Base-by-base conservation (phyloP, 495 filamentous ascomycete genomes). In the Aspergillus heteromorphus region DNA sequence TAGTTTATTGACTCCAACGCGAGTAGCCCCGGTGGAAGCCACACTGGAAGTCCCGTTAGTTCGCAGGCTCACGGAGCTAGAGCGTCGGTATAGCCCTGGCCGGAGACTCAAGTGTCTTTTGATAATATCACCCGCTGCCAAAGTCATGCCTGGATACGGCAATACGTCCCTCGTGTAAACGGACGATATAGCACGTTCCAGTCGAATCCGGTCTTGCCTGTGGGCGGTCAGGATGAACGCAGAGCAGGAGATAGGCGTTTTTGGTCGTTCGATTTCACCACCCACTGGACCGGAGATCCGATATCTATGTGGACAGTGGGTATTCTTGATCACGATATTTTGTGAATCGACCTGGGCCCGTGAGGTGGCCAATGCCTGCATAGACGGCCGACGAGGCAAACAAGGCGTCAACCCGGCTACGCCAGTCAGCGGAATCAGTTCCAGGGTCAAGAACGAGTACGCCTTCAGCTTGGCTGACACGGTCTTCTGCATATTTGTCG, bases 321-420 rank as follows among this genome's bases (percentile, higher is more conserved):
- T 97, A 60, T 95, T 95, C 62, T 88, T 91, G 63, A 98, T 91
- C 34, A 96, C 87, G 38, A 97, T 85, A 59, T 92, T 86, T 16
- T 64, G 70, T 68, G 83, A 42, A 78, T 73, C 51, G 25, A 48
- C 54, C 31, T 79, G 62, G 77, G 85, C 25, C 79, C 79, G 84
- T 75, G 59, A 87, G 4, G 88, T 85, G 11, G 84, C 81, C 19
- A 88, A 80, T 36, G 88, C 81, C 58, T 92, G 87, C 61, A 96
- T 85, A 7, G 91, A 95, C 59, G 90, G 83, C 58, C 85, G 82
- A 53, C 90, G 84, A 25, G 84, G 79, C 51, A 93, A 69, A 41
- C 84, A 88, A 53, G 86, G 82, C 58, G 82, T 80, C 41, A 85
- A 82, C 63, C 87, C 85, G 73, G 87, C 86, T 30, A 86, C 79